Evolutionary conservation across 2,329 filamentous ascomycete genomes (phyloP).

Genomic region (Colletotrichum chrysophilum): DNA sequence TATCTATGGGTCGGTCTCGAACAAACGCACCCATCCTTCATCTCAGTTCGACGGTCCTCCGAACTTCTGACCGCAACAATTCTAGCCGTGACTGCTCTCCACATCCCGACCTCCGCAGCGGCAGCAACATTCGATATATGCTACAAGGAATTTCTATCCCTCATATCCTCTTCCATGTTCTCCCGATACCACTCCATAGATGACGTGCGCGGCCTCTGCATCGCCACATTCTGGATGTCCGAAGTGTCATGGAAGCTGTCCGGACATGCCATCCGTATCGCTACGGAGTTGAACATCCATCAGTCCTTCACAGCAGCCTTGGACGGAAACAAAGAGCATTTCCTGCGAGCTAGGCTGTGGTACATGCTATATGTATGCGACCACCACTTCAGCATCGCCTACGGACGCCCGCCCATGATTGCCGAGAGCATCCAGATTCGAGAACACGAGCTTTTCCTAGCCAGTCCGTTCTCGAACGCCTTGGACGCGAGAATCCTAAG

Average conservation of each 20-base stretch:
- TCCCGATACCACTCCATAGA: constrained; percentile 62
- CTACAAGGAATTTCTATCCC: constrained; percentile 60
- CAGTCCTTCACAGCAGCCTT: constrained; percentile 55
- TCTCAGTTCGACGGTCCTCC: constrained; percentile 58
- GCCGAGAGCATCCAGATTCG: constrained; percentile 24
- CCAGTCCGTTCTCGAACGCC: constrained; percentile 24
- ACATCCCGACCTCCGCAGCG: constrained; percentile 58
- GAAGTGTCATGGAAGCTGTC: constrained; percentile 67
- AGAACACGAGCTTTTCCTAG: constrained; percentile 31
- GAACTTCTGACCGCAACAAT: constrained; percentile 62
- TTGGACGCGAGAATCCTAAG: constrained; percentile 24
- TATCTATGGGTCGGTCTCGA: constrained; percentile 58
- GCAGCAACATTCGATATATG: constrained; percentile 57
- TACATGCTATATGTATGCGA: constrained; percentile 46
- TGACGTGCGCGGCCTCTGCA: constrained; percentile 63
- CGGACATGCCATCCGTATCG: constrained; percentile 62
- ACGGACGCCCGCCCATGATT: constrained; percentile 34
- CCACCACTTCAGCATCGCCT: constrained; percentile 36
- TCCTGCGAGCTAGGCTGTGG: constrained; percentile 63
- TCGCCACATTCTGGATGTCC: constrained; percentile 68
- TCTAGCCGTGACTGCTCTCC: constrained; percentile 63
- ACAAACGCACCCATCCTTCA: constrained; percentile 51
- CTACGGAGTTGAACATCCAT: constrained; percentile 60
- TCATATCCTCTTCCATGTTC: constrained; percentile 63
- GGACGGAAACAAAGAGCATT: constrained; percentile 51